phyloP scores from a whole-genome alignment of 768 basidiomycete genomes.

The Mycena vitilis region DNA sequence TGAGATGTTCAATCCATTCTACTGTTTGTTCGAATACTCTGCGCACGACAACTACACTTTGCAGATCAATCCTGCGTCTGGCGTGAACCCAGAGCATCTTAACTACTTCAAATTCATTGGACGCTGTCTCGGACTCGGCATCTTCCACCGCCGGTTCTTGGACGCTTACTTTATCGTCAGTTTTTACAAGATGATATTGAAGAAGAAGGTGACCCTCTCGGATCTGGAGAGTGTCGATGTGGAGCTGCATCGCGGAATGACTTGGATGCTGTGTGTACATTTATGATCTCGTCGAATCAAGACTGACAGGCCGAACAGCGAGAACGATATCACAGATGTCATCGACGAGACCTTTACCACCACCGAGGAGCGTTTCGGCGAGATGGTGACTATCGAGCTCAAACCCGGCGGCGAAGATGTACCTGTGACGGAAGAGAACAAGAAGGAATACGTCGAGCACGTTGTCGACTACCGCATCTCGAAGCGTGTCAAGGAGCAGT shows the following conservation, averaged over 20 bases:
- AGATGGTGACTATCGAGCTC: slow-evolving; percentile 96
- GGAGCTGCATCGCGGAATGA: slow-evolving; percentile 93
- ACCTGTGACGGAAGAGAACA: slow-evolving; percentile 95
- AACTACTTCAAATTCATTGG: slow-evolving; percentile 99
- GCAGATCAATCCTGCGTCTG: slow-evolving; percentile 98
- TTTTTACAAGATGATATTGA: slow-evolving; percentile 99
- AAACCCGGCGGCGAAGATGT: slow-evolving; percentile 89
- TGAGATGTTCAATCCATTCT: slow-evolving; percentile 99
- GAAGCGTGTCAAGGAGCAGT: slow-evolving; percentile 97
- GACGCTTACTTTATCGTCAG: slow-evolving; percentile 99
- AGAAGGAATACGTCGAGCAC: slow-evolving; percentile 96
- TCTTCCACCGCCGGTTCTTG: slow-evolving; percentile 99
- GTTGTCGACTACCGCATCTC: slow-evolving; percentile 98
- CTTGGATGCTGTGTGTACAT: slow-evolving; percentile 94
- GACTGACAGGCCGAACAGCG: slow-evolving; percentile 61
- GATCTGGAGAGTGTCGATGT: slow-evolving; percentile 98
- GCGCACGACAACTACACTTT: slow-evolving; percentile 99
- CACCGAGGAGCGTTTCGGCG: slow-evolving; percentile 97
- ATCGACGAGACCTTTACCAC: slow-evolving; percentile 99
- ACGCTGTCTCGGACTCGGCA: slow-evolving; percentile 92
- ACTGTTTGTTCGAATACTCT: slow-evolving; percentile 99
- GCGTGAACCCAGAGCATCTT: slow-evolving; percentile 98
- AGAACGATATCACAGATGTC: slow-evolving; percentile 98
- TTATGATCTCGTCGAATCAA: slow-evolving; percentile 21
- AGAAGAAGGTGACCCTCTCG: slow-evolving; percentile 94